Evolutionary conservation across 495 filamentous ascomycete genomes (phyloP).

Genomic region (Penicillium goetzii): DNA sequence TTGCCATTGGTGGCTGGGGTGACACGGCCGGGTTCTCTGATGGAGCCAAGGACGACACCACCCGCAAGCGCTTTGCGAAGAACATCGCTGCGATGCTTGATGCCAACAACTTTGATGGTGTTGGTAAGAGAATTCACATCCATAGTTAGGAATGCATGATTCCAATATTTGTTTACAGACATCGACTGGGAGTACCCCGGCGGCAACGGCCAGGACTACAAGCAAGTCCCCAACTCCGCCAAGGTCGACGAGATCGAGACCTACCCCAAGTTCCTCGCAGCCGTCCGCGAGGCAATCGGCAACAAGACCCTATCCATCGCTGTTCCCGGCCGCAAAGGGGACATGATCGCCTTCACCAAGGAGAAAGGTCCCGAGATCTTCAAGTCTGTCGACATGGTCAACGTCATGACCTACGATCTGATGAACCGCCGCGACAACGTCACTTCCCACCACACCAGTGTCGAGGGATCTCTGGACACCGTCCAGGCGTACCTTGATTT

Average conservation of each 20-base stretch:
- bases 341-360: constrained; percentile 76
- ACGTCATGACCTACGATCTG: constrained; percentile 80
- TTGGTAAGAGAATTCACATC: constrained; percentile 30
- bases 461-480: constrained; percentile 56
- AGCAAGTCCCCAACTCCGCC: constrained; percentile 61
- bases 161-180: constrained; percentile 49
- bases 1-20: constrained; percentile 78
- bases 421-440: constrained; percentile 74
- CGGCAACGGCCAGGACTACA: constrained; percentile 79
- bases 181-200: constrained; percentile 85
- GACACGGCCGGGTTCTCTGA: constrained; percentile 64
- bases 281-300: constrained; percentile 63
- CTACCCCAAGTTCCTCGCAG: constrained; percentile 65
- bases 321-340: constrained; percentile 65
- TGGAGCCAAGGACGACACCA: constrained; percentile 57
- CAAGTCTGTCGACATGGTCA: constrained; percentile 70
- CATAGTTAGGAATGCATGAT: neutral
- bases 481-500: constrained; percentile 63
- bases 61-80: constrained; percentile 60
- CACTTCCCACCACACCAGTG: constrained; percentile 68
- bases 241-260: constrained; percentile 65
- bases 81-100: constrained; percentile 67
- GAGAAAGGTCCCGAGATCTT: constrained; percentile 65
- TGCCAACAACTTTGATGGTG: constrained; percentile 64
- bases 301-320: constrained; percentile 70